Conservation (phyloP, 805 yeast genomes). For the Saccharomyces eubayanus region DNA sequence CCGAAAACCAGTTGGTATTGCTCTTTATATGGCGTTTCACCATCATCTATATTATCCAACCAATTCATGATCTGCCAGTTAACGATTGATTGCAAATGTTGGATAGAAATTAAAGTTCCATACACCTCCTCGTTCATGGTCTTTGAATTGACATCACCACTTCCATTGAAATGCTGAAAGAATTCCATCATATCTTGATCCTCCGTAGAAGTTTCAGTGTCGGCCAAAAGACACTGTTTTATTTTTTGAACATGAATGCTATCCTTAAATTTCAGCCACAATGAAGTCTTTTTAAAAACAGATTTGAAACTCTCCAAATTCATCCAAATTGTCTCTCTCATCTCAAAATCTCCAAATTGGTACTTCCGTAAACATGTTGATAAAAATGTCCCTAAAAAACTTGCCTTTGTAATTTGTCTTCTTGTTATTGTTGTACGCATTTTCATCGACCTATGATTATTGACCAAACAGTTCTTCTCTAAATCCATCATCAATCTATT, state of each 20-base stretch:
- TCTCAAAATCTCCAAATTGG: constrained; percentile 14
- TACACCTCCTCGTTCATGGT: neutral
- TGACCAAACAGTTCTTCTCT: constrained; percentile 10
- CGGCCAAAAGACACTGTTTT: neutral
- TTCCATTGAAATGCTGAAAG: constrained; percentile 2
- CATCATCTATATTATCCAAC: neutral
- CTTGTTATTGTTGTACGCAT: neutral
- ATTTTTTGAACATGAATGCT: neutral
- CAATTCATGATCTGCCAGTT: constrained; percentile 14
- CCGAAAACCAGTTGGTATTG: neutral
- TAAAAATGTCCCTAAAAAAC: constrained; percentile 17
- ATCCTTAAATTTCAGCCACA: constrained; percentile 2
- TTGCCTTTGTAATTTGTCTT: constrained; percentile 8
- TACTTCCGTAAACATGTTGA: constrained; percentile 7
- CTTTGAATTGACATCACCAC: neutral
- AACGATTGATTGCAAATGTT: constrained; percentile 20
- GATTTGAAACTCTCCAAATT: constrained; percentile 3
- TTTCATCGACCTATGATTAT: constrained; percentile 3
- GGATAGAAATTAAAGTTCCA: neutral
- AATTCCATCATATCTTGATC: constrained; percentile 11
- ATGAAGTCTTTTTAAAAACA: constrained; percentile 2
- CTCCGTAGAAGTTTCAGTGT: neutral
- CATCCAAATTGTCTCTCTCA: constrained; percentile 9
- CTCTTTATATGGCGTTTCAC: neutral
- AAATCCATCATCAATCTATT: constrained; percentile 6